Conservation (phyloP, 345 rosid species). For the Hibiscus trionum region DNA sequence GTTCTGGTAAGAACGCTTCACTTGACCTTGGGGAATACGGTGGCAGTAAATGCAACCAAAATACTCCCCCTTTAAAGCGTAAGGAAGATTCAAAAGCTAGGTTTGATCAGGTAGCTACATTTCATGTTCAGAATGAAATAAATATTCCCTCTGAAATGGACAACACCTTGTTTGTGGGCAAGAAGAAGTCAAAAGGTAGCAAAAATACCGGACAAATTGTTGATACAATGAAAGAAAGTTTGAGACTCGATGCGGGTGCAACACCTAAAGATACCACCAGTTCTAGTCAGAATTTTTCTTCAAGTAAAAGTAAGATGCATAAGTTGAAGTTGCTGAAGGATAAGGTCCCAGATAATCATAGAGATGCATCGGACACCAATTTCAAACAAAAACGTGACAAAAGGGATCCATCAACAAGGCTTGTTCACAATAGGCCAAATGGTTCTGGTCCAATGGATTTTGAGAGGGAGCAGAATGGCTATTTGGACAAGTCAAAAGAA, state of each 20-base stretch:
- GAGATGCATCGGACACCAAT: conserved; percentile 16
- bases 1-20: background rate
- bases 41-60: conserved; percentile 12
- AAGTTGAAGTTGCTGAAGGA: conserved; percentile 32
- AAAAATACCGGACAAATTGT: conserved; percentile 19
- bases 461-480: conserved; percentile 19
- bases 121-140: conserved; percentile 11
- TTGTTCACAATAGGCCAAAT: conserved; percentile 20
- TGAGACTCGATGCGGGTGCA: conserved; percentile 22
- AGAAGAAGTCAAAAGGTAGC: conserved; percentile 15
- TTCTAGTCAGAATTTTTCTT: conserved; percentile 22
- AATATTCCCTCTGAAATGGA: conserved; percentile 19
- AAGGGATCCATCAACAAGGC: conserved; percentile 7
- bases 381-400: conserved; percentile 10
- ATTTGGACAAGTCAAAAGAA: conserved; percentile 25
- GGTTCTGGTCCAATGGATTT: conserved; percentile 11
- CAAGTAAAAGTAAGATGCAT: conserved; percentile 18
- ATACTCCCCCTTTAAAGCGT: conserved; percentile 14
- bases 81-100: conserved; percentile 20
- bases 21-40: conserved; percentile 13
- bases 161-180: conserved; percentile 20
- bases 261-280: conserved; percentile 13
- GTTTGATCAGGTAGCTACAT: conserved; percentile 15
- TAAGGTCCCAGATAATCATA: conserved; percentile 17
- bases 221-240: conserved; percentile 20